phyloP scores from a whole-genome alignment of 2,329 filamentous ascomycete genomes.

The Elsinoe arachidis region DNA sequence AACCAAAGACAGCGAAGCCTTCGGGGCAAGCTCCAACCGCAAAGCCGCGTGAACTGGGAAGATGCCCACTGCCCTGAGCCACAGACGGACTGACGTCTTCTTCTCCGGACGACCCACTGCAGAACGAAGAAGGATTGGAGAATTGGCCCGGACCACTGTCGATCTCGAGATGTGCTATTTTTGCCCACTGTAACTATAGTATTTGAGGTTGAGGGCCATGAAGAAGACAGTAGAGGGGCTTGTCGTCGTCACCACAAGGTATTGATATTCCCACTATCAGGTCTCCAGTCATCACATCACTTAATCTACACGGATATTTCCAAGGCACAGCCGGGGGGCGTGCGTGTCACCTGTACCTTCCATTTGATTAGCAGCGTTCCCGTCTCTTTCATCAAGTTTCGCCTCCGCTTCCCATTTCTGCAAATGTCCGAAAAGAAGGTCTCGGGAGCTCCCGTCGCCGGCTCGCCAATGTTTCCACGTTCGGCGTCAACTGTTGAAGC shows the following conservation, averaged over 20 bases:
- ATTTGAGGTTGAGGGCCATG: neutral
- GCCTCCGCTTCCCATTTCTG: neutral
- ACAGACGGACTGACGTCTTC: conserved; percentile 1
- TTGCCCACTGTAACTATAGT: neutral
- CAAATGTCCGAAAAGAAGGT: neutral
- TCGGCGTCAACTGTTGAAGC: conserved; percentile 1
- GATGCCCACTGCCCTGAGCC: no score
- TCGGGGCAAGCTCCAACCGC: neutral
- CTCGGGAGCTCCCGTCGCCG: neutral
- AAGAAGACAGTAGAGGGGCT: neutral
- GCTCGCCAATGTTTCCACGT: neutral
- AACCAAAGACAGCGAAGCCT: conserved; percentile 8
- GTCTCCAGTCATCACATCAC: no score
- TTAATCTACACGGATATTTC: neutral
- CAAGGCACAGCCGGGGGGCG: conserved; percentile 4
- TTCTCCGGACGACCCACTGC: neutral
- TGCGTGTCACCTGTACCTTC: conserved; percentile 5
- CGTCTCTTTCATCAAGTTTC: neutral
- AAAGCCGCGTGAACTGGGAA: neutral
- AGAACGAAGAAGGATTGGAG: conserved; percentile 6
- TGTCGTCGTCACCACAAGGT: neutral
- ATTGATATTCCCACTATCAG: no score
- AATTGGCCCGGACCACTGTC: neutral
- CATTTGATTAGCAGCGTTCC: neutral
- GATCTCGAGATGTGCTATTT: conserved; percentile 1